Percentiles rank a stretch among this genome's conserved stretches.
Conservation (phyloP, 129 eudicot species). For the Heracleum sosnowskyi region DNA sequence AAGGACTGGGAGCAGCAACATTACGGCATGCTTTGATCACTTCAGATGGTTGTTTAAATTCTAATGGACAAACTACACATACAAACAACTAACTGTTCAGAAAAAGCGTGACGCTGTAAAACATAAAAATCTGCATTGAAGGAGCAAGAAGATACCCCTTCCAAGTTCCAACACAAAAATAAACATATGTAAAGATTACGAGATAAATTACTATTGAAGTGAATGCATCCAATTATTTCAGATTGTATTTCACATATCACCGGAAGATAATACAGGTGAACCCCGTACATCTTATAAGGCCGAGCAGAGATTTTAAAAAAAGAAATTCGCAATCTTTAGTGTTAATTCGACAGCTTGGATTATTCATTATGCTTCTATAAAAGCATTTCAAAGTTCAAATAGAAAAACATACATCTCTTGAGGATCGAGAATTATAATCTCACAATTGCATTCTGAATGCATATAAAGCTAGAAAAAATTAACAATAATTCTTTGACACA, state of each 20-base stretch:
- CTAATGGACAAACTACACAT: constrained; percentile 79
- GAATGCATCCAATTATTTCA: background rate
- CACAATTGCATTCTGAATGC: background rate
- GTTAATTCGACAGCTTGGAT: background rate
- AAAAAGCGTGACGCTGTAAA: background rate
- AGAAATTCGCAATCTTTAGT: background rate
- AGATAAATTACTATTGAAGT: background rate
- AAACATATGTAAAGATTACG: background rate
- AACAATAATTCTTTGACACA: background rate
- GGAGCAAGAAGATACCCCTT: background rate
- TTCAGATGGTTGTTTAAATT: constrained; percentile 68
- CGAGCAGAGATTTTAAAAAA: background rate
- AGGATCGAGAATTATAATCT: background rate
- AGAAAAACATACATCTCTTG: background rate
- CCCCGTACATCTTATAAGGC: background rate
- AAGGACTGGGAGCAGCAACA: constrained; percentile 66
- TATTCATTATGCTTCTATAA: background rate
- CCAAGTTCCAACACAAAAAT: background rate
- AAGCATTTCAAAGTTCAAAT: background rate
- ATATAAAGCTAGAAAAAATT: background rate
- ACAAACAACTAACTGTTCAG: constrained; percentile 13
- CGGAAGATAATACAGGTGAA: background rate
- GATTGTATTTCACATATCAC: background rate
- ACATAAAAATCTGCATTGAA: background rate
- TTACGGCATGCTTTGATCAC: constrained; percentile 76